Evolutionary conservation across 257 asterid genomes (phyloP), one percentile per base, ranked within the genome.

Genomic region (Penstemon davidsonii): DNA sequence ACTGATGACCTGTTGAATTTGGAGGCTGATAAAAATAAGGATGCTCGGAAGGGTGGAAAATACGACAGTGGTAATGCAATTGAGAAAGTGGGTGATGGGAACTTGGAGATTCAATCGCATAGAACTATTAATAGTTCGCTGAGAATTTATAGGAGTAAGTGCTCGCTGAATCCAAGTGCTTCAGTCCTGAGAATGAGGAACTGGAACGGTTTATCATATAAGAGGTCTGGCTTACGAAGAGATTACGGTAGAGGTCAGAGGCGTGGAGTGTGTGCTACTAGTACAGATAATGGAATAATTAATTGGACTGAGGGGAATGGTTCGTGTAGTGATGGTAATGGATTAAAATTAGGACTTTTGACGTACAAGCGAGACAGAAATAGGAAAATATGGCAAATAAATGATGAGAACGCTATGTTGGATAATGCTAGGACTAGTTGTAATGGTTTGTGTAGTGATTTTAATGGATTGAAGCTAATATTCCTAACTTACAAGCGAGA

Each of bases 61-160:
- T 59, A 62, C 4, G 60, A 58, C 52, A 54, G 54, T 44, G 52
- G 40, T 42, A 81, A 61, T 68, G 77, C 62, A 38, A 12, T 42
- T 59, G 85, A 66, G 80, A 81, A 10, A 62, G 73, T 37, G 12
- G 82, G 77, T 75, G 89, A 85, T 69, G 81, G 82, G 38, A 79
- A 78, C 55, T 74, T 85, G 70, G 96, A 90, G 5, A 78, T 84
- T 79, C 83, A 68, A 54, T 78, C 86, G 81, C 95, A 87, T 78
- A 76, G 85, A 56, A 73, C 74, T 10, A 84, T 83, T 62, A 91
- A 86, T 72, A 81, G 88, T 72, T 85, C 95, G 2, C 86, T 83
- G 6, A 83, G 84, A 70, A 76, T 71, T 65, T 69, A 63, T 42
- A 83, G 59, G 81, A 74, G 76, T n/a, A 55, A 62, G 10, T 36